phyloP scores from a whole-genome alignment of 2,329 filamentous ascomycete genomes.

The Exophiala calicioides region DNA sequence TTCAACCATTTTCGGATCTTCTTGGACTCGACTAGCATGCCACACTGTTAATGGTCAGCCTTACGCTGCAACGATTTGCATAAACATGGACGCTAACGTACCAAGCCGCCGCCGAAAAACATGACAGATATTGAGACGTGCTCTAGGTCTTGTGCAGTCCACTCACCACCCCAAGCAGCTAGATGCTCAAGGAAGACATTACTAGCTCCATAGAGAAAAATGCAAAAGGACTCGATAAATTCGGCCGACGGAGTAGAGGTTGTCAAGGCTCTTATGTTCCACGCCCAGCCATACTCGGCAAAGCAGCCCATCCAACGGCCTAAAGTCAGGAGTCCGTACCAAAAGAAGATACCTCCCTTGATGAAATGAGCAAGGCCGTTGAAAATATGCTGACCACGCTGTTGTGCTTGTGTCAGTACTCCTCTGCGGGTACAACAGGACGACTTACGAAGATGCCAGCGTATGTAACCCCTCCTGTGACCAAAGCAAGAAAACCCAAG shows the following conservation, averaged over 20 bases:
- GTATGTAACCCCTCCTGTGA: slow-evolving; percentile 33
- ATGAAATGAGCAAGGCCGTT: slow-evolving; percentile 80
- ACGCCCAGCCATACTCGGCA: slow-evolving; percentile 78
- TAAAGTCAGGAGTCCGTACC: slow-evolving; percentile 74
- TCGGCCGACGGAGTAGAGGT: slow-evolving; percentile 65
- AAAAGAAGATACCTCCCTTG: slow-evolving; percentile 83
- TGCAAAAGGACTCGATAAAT: slow-evolving; percentile 76
- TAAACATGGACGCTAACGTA: too few relatives aligned
- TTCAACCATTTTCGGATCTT: slow-evolving; percentile 64
- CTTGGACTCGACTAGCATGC: slow-evolving; percentile 80
- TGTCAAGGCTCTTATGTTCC: slow-evolving; percentile 68
- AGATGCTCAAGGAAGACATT: slow-evolving; percentile 85
- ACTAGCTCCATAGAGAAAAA: slow-evolving; percentile 76
- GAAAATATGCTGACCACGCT: slow-evolving; percentile 61
- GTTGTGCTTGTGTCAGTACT: slow-evolving; percentile 10
- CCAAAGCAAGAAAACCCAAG: slow-evolving; percentile 13
- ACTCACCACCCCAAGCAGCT: slow-evolving; percentile 65
- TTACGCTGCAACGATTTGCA: too few relatives aligned
- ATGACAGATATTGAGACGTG: slow-evolving; percentile 83
- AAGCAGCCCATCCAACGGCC: slow-evolving; percentile 81
- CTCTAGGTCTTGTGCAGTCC: slow-evolving; percentile 73
- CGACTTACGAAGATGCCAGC: slow-evolving; percentile 38
- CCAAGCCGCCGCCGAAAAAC: slow-evolving; percentile 79
- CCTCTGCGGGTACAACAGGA: neutral
- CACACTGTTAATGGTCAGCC: too few relatives aligned